Evolutionary conservation across 2,329 filamentous ascomycete species (phyloP).

Genomic region (Helminthosporium solani): DNA sequence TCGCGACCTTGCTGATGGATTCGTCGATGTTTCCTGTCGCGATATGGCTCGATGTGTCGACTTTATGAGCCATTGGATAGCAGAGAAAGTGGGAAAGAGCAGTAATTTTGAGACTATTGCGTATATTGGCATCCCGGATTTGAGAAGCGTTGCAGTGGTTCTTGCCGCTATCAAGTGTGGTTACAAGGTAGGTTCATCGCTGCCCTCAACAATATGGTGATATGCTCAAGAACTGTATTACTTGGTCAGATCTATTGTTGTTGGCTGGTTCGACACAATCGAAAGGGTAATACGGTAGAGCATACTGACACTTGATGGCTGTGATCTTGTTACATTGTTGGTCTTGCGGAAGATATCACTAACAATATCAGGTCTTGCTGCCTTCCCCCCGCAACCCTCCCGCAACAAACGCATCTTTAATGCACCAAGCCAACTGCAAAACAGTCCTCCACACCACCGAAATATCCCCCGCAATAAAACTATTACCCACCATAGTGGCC

Average conservation of each 20-base stretch:
- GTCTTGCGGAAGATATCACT: not conserved
- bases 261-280: too few species aligned
- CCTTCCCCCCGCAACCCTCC: conserved; percentile 20
- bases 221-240: too few species aligned
- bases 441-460: conserved; percentile 11
- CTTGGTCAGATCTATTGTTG: too few species aligned
- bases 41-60: conserved; percentile 15
- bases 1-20: conserved; percentile 8
- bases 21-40: conserved; percentile 9
- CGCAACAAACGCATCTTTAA: conserved; percentile 14
- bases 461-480: conserved; percentile 5
- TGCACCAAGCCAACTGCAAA: conserved; percentile 15
- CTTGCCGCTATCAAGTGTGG: conserved; percentile 17
- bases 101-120: conserved; percentile 16
- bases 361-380: conserved; percentile 12
- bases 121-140: conserved; percentile 20
- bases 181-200: conserved; percentile 13
- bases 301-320: too few species aligned
- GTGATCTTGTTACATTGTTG: too few species aligned
- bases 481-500: not conserved
- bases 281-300: too few species aligned
- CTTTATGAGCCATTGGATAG: conserved; percentile 11
- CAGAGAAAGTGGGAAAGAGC: not conserved
- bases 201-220: too few species aligned
- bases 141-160: conserved; percentile 14